Evolutionary conservation across 306 rosid species (phyloP).

Genomic region (Crotalaria pallida): DNA sequence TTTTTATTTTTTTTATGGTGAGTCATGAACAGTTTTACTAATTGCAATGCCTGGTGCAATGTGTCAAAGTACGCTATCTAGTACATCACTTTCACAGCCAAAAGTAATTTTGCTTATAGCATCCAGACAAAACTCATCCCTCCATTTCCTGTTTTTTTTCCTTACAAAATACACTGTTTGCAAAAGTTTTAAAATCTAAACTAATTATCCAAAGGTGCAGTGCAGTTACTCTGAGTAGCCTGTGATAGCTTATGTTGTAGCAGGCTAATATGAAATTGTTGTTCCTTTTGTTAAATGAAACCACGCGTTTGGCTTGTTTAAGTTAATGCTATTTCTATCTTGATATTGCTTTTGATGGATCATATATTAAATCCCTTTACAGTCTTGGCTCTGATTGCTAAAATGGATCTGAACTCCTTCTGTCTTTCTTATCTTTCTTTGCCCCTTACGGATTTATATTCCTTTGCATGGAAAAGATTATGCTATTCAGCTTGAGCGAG

Average conservation of each 20-base stretch:
- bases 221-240: background rate
- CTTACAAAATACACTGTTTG: background rate
- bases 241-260: background rate
- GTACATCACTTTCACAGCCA: background rate
- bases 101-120: background rate
- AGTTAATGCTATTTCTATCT: constrained; percentile 7
- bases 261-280: background rate
- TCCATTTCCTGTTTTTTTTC: background rate
- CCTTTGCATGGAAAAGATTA: background rate
- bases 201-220: background rate
- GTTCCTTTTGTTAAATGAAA: constrained; percentile 4
- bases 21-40: background rate
- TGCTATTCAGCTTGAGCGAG: background rate
- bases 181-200: background rate
- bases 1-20: background rate
- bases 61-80: background rate
- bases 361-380: background rate
- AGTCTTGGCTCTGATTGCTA: background rate
- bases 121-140: background rate
- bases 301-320: background rate
- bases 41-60: background rate
- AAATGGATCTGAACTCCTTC: background rate
- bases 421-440: background rate
- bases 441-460: constrained; percentile 3
- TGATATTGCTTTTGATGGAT: constrained; percentile 13